phyloP scores from a whole-genome alignment of 495 filamentous ascomycete genomes.

The Bryoglossum gracile region DNA sequence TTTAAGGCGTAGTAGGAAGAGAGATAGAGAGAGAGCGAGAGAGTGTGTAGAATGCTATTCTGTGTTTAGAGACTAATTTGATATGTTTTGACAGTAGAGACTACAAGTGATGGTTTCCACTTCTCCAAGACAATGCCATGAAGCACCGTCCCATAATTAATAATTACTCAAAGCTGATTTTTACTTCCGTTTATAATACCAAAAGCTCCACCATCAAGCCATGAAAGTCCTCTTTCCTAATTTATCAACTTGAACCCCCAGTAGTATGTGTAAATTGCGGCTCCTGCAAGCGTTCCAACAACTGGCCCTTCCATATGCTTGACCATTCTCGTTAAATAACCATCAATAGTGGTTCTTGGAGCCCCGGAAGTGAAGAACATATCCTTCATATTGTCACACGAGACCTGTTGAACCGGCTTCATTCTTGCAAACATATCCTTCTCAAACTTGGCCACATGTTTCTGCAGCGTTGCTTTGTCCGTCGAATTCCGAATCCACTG shows the following conservation, averaged over 20 bases:
- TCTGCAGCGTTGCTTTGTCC: slow-evolving; percentile 9
- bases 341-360: slow-evolving; percentile 21
- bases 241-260: background rate
- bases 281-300: background rate
- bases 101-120: no score
- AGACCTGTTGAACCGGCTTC: slow-evolving; percentile 14
- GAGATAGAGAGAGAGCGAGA: background rate
- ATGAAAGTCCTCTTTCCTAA: background rate
- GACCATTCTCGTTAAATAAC: slow-evolving; percentile 17
- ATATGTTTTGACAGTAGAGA: no score
- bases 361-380: slow-evolving; percentile 25
- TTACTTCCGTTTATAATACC: background rate
- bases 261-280: background rate
- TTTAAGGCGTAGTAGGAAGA: background rate
- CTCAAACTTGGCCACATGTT: slow-evolving; percentile 19
- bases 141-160: background rate
- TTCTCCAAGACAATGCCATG: no score
- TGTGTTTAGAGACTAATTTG: no score
- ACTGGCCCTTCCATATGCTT: background rate
- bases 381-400: slow-evolving; percentile 20
- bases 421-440: slow-evolving; percentile 22
- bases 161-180: background rate
- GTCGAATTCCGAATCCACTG: background rate
- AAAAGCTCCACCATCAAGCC: background rate
- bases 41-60: background rate